phyloP scores from a whole-genome alignment of 495 filamentous ascomycete species.

The Podospora fimiseda region DNA sequence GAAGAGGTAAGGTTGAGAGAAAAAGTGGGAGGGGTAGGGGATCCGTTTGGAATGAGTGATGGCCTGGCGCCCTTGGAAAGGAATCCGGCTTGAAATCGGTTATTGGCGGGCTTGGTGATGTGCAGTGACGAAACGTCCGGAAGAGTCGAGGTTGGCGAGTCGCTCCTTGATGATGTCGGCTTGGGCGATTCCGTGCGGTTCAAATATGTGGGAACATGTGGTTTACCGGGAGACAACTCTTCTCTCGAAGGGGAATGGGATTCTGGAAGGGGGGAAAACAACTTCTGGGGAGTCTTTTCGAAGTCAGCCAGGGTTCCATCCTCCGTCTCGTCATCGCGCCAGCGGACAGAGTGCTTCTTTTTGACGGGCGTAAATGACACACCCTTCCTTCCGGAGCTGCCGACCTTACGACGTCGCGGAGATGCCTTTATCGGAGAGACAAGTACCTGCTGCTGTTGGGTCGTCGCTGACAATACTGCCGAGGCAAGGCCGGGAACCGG shows the following conservation, averaged over 20 bases:
- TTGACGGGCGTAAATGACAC: constrained; percentile 73
- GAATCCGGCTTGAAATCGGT: constrained; percentile 86
- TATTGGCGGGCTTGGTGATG: constrained; percentile 50
- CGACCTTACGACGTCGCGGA: constrained; percentile 69
- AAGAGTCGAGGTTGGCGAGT: constrained; percentile 44
- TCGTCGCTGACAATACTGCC: constrained; percentile 27
- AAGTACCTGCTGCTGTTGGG: constrained; percentile 30
- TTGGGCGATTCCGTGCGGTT: constrained; percentile 34
- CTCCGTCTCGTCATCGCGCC: constrained; percentile 87
- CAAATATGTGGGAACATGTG: constrained; percentile 35
- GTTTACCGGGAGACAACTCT: constrained; percentile 20
- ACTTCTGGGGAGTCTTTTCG: constrained; percentile 74
- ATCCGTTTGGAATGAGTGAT: constrained; percentile 41
- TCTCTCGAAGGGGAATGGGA: constrained; percentile 23
- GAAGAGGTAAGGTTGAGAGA: constrained; percentile 58
- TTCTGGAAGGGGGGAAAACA: constrained; percentile 44
- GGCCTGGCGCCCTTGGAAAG: constrained; percentile 55
- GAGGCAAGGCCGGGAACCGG: constrained; percentile 30
- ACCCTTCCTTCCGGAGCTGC: constrained; percentile 65
- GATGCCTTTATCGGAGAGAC: constrained; percentile 60
- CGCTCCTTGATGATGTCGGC: not conserved
- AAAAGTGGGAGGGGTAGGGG: constrained; percentile 59
- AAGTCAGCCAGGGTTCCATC: constrained; percentile 77
- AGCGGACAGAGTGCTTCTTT: constrained; percentile 82
- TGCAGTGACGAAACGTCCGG: constrained; percentile 35